phyloP scores from a whole-genome alignment of 352 stramenopile species.

The Phytophthora megakarya region DNA sequence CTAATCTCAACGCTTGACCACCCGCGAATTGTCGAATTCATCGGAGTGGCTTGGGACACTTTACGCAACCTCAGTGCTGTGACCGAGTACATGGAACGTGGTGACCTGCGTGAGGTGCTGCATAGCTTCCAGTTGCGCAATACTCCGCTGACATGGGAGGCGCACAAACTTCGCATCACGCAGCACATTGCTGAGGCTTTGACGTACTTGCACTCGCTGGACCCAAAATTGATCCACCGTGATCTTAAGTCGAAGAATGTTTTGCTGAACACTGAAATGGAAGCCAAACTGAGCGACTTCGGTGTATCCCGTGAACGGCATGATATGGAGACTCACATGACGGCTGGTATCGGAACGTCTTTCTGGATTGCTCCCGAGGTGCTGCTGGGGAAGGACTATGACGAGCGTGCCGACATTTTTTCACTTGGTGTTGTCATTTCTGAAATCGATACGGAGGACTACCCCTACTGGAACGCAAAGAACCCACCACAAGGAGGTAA shows the following conservation, averaged over 20 bases:
- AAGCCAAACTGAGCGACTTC: slow-evolving; percentile 83
- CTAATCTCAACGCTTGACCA: slow-evolving; percentile 65
- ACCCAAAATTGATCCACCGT: slow-evolving; percentile 73
- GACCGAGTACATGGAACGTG: slow-evolving; percentile 77
- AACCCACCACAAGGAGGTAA: slow-evolving; percentile 52
- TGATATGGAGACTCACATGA: slow-evolving; percentile 72
- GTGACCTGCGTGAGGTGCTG: slow-evolving; percentile 68
- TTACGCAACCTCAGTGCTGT: slow-evolving; percentile 59
- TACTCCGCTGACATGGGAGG: slow-evolving; percentile 49
- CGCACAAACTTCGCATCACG: slow-evolving; percentile 57
- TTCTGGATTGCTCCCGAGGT: slow-evolving; percentile 81
- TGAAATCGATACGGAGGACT: slow-evolving; percentile 65
- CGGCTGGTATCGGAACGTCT: slow-evolving; percentile 63
- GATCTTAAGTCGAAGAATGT: slow-evolving; percentile 83
- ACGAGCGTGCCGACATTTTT: slow-evolving; percentile 64
- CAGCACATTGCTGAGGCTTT: slow-evolving; percentile 66
- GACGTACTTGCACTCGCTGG: slow-evolving; percentile 69
- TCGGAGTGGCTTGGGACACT: slow-evolving; percentile 69
- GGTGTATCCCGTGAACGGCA: slow-evolving; percentile 65
- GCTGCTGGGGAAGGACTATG: slow-evolving; percentile 57
- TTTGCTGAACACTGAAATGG: slow-evolving; percentile 61
- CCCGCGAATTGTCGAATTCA: slow-evolving; percentile 67
- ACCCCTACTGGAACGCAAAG: slow-evolving; percentile 66
- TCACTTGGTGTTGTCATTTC: slow-evolving; percentile 58
- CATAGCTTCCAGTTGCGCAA: slow-evolving; percentile 51